These are phyloP conservation scores for Corynespora cassiicola DNA, from an alignment of 2,329 filamentous ascomycete genomes.

Conservation along the genomic window DNA sequence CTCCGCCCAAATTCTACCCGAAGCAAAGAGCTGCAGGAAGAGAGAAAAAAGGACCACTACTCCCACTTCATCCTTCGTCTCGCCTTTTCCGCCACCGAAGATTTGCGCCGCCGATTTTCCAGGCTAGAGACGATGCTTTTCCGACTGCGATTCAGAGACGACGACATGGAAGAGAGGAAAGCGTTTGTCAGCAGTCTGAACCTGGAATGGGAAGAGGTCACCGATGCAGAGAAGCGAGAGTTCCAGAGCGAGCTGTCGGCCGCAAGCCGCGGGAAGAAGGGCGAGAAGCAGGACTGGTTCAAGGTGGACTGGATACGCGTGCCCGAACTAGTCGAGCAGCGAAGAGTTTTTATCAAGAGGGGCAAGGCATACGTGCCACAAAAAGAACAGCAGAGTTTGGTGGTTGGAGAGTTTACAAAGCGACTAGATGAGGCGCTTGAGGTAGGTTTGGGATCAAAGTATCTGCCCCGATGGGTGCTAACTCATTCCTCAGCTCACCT, in stretches of 20 bases:
- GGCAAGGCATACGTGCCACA: slow-evolving; percentile 93
- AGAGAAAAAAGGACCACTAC: slow-evolving; percentile 95
- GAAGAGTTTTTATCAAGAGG: slow-evolving; percentile 75
- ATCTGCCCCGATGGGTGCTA: slow-evolving; percentile 1
- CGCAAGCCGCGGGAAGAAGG: slow-evolving; percentile 58
- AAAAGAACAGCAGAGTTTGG: slow-evolving; percentile 85
- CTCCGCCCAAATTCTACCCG: slow-evolving; percentile 77
- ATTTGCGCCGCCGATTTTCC: slow-evolving; percentile 83
- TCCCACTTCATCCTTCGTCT: slow-evolving; percentile 95
- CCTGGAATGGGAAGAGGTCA: slow-evolving; percentile 84
- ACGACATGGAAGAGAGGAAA: slow-evolving; percentile 74
- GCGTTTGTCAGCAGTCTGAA: slow-evolving; percentile 79
- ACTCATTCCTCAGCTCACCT: slow-evolving; percentile 68
- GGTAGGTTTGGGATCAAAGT: slow-evolving; percentile 55
- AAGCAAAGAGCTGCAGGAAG: slow-evolving; percentile 64
- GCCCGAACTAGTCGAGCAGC: slow-evolving; percentile 83
- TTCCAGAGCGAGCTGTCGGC: slow-evolving; percentile 68
- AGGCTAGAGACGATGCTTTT: slow-evolving; percentile 91
- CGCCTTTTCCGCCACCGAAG: slow-evolving; percentile 90
- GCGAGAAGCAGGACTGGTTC: slow-evolving; percentile 88
- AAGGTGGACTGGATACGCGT: slow-evolving; percentile 97
- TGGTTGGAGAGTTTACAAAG: slow-evolving; percentile 83
- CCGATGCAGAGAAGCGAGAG: slow-evolving; percentile 78
- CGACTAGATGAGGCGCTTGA: slow-evolving; percentile 83
- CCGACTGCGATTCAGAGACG: slow-evolving; percentile 77